Evolutionary conservation across 345 rosid genomes (phyloP), one percentile per base, ranked within the genome.

Genomic region (Mallotus nudiflorus): DNA sequence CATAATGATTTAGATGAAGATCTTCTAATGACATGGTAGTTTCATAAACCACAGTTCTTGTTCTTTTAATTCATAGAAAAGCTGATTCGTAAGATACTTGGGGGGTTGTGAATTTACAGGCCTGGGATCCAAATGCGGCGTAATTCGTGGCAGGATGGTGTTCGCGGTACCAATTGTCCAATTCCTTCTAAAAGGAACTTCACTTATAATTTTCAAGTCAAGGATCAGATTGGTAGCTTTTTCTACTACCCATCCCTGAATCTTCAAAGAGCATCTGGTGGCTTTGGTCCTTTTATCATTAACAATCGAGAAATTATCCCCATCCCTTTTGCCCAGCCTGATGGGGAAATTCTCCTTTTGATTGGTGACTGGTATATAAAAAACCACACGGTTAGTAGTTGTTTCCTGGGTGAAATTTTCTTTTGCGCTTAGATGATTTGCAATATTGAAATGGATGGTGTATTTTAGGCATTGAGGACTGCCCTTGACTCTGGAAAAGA

Each of bases 201-300:
- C 72, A 89, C 96, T 71, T 95, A 95, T 78, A 84, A 73, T n/a
- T 95, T 95, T 73, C 99, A 95, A 85, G 82, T 87, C 40, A 95
- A 95, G 77, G 99, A 95, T 83, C 91, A 95, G 82, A 87, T 95
- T 76, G 99, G 99, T 45, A 95, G 97, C 81, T 90, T 78, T 77
- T 92, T 84, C 91, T 95, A 95, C 80, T 83, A 64, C 72, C 97
- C 97, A 5, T 85, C 97, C 6, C 87, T 95, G 59, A 83, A 85
- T 77, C 80, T 92, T 66, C 99, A 95, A 75, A 84, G 97, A 78
- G 93, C 97, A 13, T 92, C 97, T 5, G 99, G 97, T 24, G 99
- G 96, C 61, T 90, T 90, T 72, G 99, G 99, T 79, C 85, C 97
- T 1, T 19, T 95, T 27, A 76, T 95, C 42, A 52, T 92, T 67